These are phyloP conservation scores for Sphaerulina populicola DNA, from an alignment of 2,329 filamentous ascomycete genomes.

Conservation along the genomic window DNA sequence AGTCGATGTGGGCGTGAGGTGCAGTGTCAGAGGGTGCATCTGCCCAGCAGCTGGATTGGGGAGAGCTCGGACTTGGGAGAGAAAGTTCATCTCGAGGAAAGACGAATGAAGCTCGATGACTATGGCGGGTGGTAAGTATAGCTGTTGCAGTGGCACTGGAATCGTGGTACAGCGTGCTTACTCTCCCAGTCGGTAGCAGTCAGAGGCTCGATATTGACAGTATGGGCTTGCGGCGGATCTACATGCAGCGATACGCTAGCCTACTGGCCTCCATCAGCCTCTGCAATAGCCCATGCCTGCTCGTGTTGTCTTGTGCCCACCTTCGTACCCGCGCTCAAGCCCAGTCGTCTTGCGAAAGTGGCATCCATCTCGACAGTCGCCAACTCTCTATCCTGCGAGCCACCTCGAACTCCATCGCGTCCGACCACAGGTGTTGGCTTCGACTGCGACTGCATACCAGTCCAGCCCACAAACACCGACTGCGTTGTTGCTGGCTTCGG, in stretches of 20 bases:
- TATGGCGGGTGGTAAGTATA: conserved; percentile 23
- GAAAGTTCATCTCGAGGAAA: conserved; percentile 87
- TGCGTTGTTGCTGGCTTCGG: conserved; percentile 39
- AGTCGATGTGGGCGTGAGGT: conserved; percentile 89
- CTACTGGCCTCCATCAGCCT: conserved; percentile 34
- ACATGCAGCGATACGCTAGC: conserved; percentile 64
- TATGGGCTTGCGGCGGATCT: conserved; percentile 84
- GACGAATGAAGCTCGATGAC: conserved; percentile 93
- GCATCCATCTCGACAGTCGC: conserved; percentile 78
- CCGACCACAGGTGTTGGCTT: conserved; percentile 64
- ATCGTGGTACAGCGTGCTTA: conserved; percentile 30
- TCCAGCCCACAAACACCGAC: conserved; percentile 89
- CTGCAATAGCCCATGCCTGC: conserved; percentile 28
- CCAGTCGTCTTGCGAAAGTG: conserved; percentile 68
- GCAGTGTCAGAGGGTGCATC: conserved; percentile 76
- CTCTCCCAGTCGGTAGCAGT: conserved; percentile 96
- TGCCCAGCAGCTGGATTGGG: conserved; percentile 63
- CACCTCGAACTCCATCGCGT: conserved; percentile 56
- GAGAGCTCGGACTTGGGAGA: conserved; percentile 84
- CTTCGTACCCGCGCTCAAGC: conserved; percentile 73
- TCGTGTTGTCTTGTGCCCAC: conserved; percentile 50
- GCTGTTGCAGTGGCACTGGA: background rate
- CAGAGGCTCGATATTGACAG: conserved; percentile 90
- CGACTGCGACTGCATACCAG: conserved; percentile 91
- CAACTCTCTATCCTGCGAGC: conserved; percentile 65